Evolutionary conservation across 2,329 filamentous ascomycete genomes (phyloP).

Genomic region (Neonectria magnoliae): DNA sequence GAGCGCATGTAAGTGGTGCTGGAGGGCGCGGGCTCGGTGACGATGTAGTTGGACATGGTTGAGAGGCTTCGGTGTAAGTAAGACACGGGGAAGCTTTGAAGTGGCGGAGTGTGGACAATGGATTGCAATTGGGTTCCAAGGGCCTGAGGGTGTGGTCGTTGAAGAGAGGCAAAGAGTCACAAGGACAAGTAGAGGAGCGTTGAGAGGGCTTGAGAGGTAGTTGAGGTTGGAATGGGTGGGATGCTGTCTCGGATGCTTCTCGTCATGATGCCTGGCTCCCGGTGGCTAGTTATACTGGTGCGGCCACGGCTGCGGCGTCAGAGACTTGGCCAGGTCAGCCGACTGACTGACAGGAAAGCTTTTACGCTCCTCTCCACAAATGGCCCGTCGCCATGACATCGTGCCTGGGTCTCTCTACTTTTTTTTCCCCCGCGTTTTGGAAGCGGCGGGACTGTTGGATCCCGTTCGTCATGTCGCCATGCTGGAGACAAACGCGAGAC

Average conservation of each 20-base stretch:
- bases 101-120: neutral
- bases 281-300: slow-evolving; percentile 38
- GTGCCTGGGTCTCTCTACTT: neutral
- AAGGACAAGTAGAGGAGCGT: neutral
- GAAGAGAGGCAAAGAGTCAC: neutral
- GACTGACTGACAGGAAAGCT: slow-evolving; percentile 36
- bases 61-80: slow-evolving; percentile 7
- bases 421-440: slow-evolving; percentile 36
- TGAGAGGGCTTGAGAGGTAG: slow-evolving; percentile 18
- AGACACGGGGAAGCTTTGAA: neutral
- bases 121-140: neutral
- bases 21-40: slow-evolving; percentile 47
- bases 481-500: slow-evolving; percentile 10
- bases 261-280: slow-evolving; percentile 28
- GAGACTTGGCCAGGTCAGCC: slow-evolving; percentile 20
- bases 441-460: slow-evolving; percentile 14
- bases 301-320: slow-evolving; percentile 10
- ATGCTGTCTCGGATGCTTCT: slow-evolving; percentile 4
- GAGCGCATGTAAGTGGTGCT: slow-evolving; percentile 55
- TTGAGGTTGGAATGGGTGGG: neutral
- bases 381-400: slow-evolving; percentile 23
- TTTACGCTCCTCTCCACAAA: slow-evolving; percentile 36
- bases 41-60: slow-evolving; percentile 46
- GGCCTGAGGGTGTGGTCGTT: neutral
- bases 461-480: slow-evolving; percentile 32